Evolutionary conservation across 1,139 yeast genomes (phyloP).

Genomic region (Scheffersomyces lignicola): DNA sequence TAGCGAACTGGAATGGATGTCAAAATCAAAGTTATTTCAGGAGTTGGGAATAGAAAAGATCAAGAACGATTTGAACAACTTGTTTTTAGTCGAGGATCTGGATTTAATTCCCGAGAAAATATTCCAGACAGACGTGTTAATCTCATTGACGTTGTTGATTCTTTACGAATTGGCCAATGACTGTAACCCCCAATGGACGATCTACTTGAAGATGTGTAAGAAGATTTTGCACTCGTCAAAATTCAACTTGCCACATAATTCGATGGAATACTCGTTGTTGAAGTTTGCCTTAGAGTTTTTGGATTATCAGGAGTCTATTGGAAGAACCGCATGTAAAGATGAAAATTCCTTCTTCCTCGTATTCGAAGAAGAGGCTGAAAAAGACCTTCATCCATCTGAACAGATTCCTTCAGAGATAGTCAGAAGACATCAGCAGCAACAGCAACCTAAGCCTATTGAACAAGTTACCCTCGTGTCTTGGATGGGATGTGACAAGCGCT

Average conservation of each 20-base stretch:
- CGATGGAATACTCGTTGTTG: conserved; percentile 21
- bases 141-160: conserved; percentile 25
- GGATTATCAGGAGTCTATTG: conserved; percentile 32
- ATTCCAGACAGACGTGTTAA: conserved; percentile 18
- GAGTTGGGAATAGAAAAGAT: conserved; percentile 17
- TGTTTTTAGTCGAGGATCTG: conserved; percentile 7
- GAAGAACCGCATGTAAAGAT: conserved; percentile 35
- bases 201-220: conserved; percentile 23
- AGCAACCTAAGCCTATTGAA: conserved; percentile 3
- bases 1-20: conserved; percentile 18
- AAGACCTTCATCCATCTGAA: neutral
- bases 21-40: conserved; percentile 18
- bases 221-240: conserved; percentile 16
- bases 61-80: conserved; percentile 10
- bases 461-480: conserved; percentile 14
- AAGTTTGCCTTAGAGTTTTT: conserved; percentile 28
- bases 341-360: conserved; percentile 23
- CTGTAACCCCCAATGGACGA: conserved; percentile 26
- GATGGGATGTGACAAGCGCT: conserved; percentile 32
- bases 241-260: conserved; percentile 15
- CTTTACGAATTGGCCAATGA: conserved; percentile 30
- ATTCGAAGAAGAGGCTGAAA: conserved; percentile 15
- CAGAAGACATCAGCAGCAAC: too few species aligned
- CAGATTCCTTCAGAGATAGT: neutral
- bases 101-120: neutral